Evolutionary conservation across 768 basidiomycete genomes (phyloP), one percentile per base, ranked within the genome.

Genomic region (Boletus sp.): DNA sequence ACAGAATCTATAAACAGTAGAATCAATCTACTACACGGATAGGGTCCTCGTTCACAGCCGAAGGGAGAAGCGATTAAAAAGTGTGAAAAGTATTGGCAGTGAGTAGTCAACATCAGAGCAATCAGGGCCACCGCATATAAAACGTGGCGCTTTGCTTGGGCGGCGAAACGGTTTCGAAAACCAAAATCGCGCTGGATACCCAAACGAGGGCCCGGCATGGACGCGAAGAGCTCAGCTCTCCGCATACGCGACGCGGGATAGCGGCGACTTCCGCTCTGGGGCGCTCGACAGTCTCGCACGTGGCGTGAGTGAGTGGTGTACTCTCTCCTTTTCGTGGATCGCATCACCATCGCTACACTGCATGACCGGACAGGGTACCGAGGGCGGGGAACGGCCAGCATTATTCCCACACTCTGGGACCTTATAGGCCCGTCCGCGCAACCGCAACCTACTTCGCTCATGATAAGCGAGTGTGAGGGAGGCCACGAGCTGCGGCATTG

Each of bases 401-500:
- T 62, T 51, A 50, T 54, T 50, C 47, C 46, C 55, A 11, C 38
- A 40, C 4, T 53, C 56, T 8, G 37, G 10, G 5, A 43, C 25
- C 21, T 46, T 59, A 8, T 17, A 38, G 25, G 49, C 19, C 25
- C 64, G 64, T 19, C 60, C 61, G 3, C 70, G 70, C 17, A 43
- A 9, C 14, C 61, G 59, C 38, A 47, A n/a, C 44, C 59, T 56
- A 23, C 55, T 47, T 44, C 57, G 59, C 19, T 72, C 69, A 40
- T 41, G 66, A 47, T 65, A 39, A 23, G 65, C 63, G 42, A 70
- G 64, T 1, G 57, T 67, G 17, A 70, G 62, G 8, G 65, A 60
- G 21, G 69, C 69, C 17, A 70, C 69, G 14, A 70, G 69, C 46
- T 70, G 69, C 1, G 70, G 62, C 50, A 71, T 67, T 2, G 70